Evolutionary conservation across 768 basidiomycete species (phyloP), one percentile per base, ranked within the genome.

Genomic region (Amanita muscaria): DNA sequence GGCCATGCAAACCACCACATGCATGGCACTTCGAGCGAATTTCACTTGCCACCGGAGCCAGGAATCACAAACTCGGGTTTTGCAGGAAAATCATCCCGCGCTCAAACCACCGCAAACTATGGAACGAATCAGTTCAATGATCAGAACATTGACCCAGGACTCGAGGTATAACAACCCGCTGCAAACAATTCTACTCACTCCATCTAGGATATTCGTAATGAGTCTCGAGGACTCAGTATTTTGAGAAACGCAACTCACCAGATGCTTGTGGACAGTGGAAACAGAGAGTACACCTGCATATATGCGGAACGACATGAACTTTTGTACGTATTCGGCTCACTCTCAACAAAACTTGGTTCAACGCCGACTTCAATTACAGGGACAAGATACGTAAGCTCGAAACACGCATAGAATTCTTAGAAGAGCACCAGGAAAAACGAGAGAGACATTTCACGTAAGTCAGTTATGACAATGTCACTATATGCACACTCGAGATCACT

Each of bases 401-500:
- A 21, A 32, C 5, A 8, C 21, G 5, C 10, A 22, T 42, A 22
- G 40, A 42, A 42, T 1, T 32, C 10, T 21, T 42, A 42, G 30
- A 33, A 32, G 29, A 42, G 31, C 16, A 32, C 8, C 40, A 42
- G 18, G 16, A 40, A 4, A 40, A 40, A 40, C 15, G 27, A 29
- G 39, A 40, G 25, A 40, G 18, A 40, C 25, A 40, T 6, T 30
- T 40, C 39, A 40, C 9, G 29, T 41, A 30, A 30, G 27, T 41
- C 1, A 5, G 1, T 24, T 25, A 22, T 4, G 23, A 38, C 30
- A 25, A 40, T 30, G 15, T 40, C 24, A 40, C 40, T 41, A 41
- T 41, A 41, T 41, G 29, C 29, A 15, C 12, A 6, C 18, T 21
- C 27, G 3, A 16, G 15, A 40, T 40, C 36, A 37, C 19, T n/a